phyloP scores from a whole-genome alignment of 805 yeast species.

The Saturnispora besseyi region DNA sequence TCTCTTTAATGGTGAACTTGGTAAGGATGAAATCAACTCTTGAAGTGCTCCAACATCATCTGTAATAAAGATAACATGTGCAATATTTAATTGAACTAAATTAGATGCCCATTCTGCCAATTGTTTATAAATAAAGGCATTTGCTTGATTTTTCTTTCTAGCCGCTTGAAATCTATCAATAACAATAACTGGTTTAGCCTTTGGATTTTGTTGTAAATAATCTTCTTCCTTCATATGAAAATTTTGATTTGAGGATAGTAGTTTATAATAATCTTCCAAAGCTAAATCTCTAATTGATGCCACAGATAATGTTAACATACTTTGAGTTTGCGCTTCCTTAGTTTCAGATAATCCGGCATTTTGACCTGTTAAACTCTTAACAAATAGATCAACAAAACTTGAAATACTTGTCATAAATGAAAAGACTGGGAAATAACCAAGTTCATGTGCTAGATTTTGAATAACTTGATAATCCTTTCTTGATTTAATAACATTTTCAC shows the following conservation, averaged over 20 bases:
- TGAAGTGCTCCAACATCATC: slow-evolving; percentile 75
- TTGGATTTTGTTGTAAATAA: slow-evolving; percentile 77
- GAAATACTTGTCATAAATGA: slow-evolving; percentile 84
- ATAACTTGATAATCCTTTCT: slow-evolving; percentile 66
- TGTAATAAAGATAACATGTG: slow-evolving; percentile 84
- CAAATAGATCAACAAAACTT: slow-evolving; percentile 70
- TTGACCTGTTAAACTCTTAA: slow-evolving; percentile 89
- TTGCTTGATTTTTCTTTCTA: slow-evolving; percentile 45
- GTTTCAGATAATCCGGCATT: slow-evolving; percentile 83
- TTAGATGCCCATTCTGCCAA: slow-evolving; percentile 86
- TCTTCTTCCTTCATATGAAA: slow-evolving; percentile 56
- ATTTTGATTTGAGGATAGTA: slow-evolving; percentile 20
- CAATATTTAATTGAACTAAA: slow-evolving; percentile 66
- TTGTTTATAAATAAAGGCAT: slow-evolving; percentile 60
- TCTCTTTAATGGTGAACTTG: slow-evolving; percentile 78
- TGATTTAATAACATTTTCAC: slow-evolving; percentile 65
- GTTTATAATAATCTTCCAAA: slow-evolving; percentile 32
- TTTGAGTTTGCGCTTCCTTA: slow-evolving; percentile 71
- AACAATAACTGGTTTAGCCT: slow-evolving; percentile 75
- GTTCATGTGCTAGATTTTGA: slow-evolving; percentile 56
- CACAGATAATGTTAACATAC: slow-evolving; percentile 63
- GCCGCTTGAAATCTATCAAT: slow-evolving; percentile 59
- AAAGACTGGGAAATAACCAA: slow-evolving; percentile 91
- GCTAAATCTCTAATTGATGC: slow-evolving; percentile 67
- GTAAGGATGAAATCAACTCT: slow-evolving; percentile 60